These are phyloP conservation scores for Hylodesmum podocarpum DNA, from an alignment of 306 rosid genomes.

Conservation along the genomic window DNA sequence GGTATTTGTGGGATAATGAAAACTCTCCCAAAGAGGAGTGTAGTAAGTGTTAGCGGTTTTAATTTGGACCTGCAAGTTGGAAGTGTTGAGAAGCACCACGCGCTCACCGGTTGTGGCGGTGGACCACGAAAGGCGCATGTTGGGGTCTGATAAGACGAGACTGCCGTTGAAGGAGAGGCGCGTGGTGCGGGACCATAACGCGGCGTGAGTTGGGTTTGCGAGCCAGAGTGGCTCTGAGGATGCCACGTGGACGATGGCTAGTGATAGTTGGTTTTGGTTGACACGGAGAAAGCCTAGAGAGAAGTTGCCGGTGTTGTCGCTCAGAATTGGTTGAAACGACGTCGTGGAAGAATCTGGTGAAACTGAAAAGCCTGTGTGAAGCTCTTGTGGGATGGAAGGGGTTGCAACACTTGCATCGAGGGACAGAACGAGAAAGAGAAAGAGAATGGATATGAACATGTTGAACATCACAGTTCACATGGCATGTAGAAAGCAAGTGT, in stretches of 20 bases:
- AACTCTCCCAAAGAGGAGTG: conserved; percentile 66
- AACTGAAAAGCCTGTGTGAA: conserved; percentile 56
- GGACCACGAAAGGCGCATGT: conserved; percentile 56
- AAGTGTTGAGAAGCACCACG: conserved; percentile 56
- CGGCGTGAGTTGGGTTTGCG: conserved; percentile 46
- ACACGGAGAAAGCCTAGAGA: conserved; percentile 81
- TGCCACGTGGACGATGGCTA: conserved; percentile 64
- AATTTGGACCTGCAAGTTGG: conserved; percentile 54
- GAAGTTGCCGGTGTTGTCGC: conserved; percentile 58
- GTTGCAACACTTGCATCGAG: not conserved
- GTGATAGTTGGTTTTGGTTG: conserved; percentile 48
- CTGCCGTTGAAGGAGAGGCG: conserved; percentile 72
- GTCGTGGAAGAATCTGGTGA: conserved; percentile 43
- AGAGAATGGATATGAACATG: conserved; percentile 42
- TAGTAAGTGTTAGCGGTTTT: too few species aligned
- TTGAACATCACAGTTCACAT: not conserved
- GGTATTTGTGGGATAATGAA: conserved; percentile 64
- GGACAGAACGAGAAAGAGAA: conserved; percentile 25
- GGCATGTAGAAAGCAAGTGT: not conserved
- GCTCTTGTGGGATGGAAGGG: conserved; percentile 26
- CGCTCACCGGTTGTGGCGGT: conserved; percentile 51
- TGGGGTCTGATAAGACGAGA: conserved; percentile 55
- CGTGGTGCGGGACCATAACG: conserved; percentile 60
- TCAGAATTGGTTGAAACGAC: conserved; percentile 65
- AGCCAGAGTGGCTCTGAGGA: conserved; percentile 70